Evolutionary conservation across 2,329 filamentous ascomycete species (phyloP).

Genomic region (Ceratocystis eucalypticola): DNA sequence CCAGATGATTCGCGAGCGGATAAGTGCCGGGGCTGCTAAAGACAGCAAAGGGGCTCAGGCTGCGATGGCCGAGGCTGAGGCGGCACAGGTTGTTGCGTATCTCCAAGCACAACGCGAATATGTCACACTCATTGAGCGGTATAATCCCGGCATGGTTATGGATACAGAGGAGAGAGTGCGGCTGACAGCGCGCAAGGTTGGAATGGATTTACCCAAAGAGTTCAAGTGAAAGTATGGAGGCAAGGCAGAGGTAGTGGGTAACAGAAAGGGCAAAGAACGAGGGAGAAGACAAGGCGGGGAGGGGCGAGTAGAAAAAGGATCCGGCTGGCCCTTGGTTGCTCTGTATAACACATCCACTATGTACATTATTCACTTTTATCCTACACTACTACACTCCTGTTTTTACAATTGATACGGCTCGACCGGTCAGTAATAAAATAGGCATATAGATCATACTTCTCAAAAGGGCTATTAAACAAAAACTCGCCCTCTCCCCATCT

Average conservation of each 20-base stretch:
- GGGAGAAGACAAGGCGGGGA: neutral
- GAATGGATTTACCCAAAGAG: conserved; percentile 72
- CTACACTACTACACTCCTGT: neutral
- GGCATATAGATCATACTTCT: neutral
- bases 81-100: conserved; percentile 70
- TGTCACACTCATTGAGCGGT: conserved; percentile 67
- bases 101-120: conserved; percentile 77
- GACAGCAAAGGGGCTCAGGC: no score
- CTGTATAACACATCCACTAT: neutral
- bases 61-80: conserved; percentile 25
- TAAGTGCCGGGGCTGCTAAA: conserved; percentile 31
- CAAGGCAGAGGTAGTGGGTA: neutral
- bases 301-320: neutral
- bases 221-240: conserved; percentile 24
- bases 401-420: neutral
- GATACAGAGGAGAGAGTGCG: conserved; percentile 71
- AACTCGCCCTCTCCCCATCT: conserved; percentile 17
- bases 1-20: conserved; percentile 50
- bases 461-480: conserved; percentile 4
- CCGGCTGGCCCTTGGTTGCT: neutral
- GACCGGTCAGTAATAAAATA: neutral
- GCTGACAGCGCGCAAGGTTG: conserved; percentile 73
- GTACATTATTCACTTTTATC: neutral
- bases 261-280: neutral
- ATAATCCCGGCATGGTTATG: conserved; percentile 88